phyloP scores from a whole-genome alignment of 1,284 basidiomycete genomes.

The Apiotrichum mycotoxinovorans region DNA sequence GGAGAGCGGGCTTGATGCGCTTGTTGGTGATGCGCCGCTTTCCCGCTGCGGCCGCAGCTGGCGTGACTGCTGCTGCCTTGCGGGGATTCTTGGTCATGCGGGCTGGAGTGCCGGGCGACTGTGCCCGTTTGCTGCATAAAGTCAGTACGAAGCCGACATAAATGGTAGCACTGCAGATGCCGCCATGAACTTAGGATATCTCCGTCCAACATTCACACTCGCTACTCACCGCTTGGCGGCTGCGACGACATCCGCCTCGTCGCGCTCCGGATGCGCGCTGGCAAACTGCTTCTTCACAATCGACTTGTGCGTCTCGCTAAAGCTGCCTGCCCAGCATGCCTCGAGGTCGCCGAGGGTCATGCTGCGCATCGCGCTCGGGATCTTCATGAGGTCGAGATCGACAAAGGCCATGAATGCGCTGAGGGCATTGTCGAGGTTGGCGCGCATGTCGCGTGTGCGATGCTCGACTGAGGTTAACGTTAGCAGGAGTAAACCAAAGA shows the following conservation, averaged over 20 bases:
- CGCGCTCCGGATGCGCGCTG: conserved; percentile 25
- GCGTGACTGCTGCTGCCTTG: background rate
- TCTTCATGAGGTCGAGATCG: conserved; percentile 45
- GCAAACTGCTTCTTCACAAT: conserved; percentile 33
- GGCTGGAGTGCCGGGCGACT: conserved; percentile 1
- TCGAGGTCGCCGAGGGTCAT: conserved; percentile 47
- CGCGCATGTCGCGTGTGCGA: conserved; percentile 8
- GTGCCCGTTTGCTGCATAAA: conserved; percentile 4
- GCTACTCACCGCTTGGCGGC: conserved; percentile 40
- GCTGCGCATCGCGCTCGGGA: conserved; percentile 41
- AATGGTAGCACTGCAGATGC: no score
- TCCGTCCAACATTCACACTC: no score
- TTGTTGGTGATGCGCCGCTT: conserved; percentile 11
- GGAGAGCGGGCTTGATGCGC: conserved; percentile 12
- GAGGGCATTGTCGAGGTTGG: conserved; percentile 33
- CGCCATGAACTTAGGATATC: no score
- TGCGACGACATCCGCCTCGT: conserved; percentile 19
- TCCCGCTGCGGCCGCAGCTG: conserved; percentile 1
- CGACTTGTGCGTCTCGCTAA: conserved; percentile 37
- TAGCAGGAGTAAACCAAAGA: background rate
- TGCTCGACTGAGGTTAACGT: conserved; percentile 8
- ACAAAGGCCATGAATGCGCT: conserved; percentile 40
- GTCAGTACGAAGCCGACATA: no score
- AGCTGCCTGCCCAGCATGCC: conserved; percentile 44
- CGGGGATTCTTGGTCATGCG: conserved; percentile 1